Evolutionary conservation across 768 basidiomycete species (phyloP), one percentile per base, ranked within the genome.

Genomic region (Austroboletus eburneus): DNA sequence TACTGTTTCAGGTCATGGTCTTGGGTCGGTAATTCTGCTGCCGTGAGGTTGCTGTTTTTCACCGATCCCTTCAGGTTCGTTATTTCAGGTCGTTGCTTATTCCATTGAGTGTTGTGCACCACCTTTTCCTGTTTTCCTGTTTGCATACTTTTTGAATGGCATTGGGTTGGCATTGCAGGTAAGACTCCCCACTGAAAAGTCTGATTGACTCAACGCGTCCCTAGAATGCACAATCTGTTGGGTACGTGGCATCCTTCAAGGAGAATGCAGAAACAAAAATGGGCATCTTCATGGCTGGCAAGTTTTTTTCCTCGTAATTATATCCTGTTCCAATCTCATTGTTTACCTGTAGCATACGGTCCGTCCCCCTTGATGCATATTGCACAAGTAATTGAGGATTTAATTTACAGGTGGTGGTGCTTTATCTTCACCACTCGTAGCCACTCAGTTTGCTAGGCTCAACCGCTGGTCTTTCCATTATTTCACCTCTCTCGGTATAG

Each of bases 201-300:
- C 25, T 21, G 14, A 20, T 6, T 21, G 10, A 14, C n/a, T 16
- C 32, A 24, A 18, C 25, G 25, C 20, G 40, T 18, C 10, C 50
- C 29, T 53, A 86, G 80, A 81, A 87, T 49, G 84, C 86, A 0
- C 85, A 85, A 65, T 76, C 84, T 1, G 85, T 85, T 56, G 83
- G 80, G 8, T 87, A 76, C 49, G 78, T 89, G 12, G 84, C 81
- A 3, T 73, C 69, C 36, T 64, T 86, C 7, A 73, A 73, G 50
- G 65, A 74, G n/a, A 74, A 80, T 37, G 61, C 79, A 0, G 74
- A 80, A 47, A 59, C 67, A 1, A 87, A 87, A 59, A 86, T 90
- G 81, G 79, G 85, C 5, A 39, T 88, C 16, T 57, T 86, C 81
- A 85, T 53, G 81, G 70, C 75, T 33, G 44, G 62, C 39, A 49